Percentiles rank a stretch among this genome's conserved stretches.
Evolutionary conservation across 805 yeast species (phyloP).

Genomic region (Zygotorulaspora florentina): DNA sequence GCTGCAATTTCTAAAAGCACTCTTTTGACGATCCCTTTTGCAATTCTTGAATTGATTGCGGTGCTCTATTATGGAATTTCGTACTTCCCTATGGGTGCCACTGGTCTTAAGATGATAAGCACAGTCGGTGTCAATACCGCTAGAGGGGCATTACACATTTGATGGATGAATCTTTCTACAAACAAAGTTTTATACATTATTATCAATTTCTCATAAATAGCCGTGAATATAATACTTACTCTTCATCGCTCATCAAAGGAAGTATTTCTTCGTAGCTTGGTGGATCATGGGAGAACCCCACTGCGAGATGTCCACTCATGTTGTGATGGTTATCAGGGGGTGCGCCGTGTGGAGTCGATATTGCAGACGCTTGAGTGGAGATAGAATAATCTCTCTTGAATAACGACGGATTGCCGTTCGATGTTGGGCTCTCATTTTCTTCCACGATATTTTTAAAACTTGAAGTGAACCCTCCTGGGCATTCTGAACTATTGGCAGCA

Average conservation of each 20-base stretch:
- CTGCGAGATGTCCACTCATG: conserved; percentile 1
- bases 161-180: conserved; percentile 1
- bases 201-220: background rate
- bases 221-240: conserved; percentile 6
- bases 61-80: conserved; percentile 87
- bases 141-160: conserved; percentile 36
- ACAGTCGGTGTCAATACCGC: conserved; percentile 56
- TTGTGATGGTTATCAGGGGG: no score
- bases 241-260: conserved; percentile 25
- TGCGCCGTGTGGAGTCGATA: no score
- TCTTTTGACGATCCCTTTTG: conserved; percentile 68
- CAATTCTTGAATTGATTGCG: conserved; percentile 74
- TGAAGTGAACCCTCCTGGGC: background rate
- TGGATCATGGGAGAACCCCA: conserved; percentile 21
- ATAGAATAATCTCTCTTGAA: conserved; percentile 10
- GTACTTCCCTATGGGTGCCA: conserved; percentile 94
- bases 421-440: background rate
- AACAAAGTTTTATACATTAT: background rate
- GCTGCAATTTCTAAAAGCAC: conserved; percentile 67
- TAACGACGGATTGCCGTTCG: background rate
- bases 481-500: background rate
- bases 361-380: background rate
- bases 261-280: conserved; percentile 35
- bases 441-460: background rate
- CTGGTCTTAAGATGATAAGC: conserved; percentile 57